Percentiles rank a stretch among this genome's conserved stretches.
Conservation (phyloP, 2,329 filamentous ascomycete species). For the Lomentospora prolificans region DNA sequence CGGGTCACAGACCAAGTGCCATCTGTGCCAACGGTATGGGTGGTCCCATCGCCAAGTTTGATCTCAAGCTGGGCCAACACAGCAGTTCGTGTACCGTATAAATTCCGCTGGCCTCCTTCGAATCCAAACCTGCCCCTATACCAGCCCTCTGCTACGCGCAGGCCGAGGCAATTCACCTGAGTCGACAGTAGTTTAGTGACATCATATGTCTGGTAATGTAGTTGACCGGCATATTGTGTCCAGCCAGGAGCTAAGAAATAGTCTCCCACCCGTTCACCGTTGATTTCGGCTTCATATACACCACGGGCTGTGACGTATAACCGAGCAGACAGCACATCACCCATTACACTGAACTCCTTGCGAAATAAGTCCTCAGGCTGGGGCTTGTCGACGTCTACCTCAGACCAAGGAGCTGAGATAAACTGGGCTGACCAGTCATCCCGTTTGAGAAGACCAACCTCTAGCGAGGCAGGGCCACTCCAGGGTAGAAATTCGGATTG, state of each 20-base stretch:
- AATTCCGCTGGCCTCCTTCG: conserved; percentile 19
- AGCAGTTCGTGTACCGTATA: conserved; percentile 28
- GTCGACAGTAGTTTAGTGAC: conserved; percentile 25
- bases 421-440: conserved; percentile 23
- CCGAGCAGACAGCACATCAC: conserved; percentile 19
- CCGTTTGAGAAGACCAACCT: conserved; percentile 22
- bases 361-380: conserved; percentile 24
- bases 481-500: conserved; percentile 15
- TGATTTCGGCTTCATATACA: conserved; percentile 36
- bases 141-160: conserved; percentile 40
- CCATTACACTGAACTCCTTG: conserved; percentile 21
- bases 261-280: conserved; percentile 30
- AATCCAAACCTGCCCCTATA: conserved; percentile 28
- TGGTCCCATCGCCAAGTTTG: conserved; percentile 6
- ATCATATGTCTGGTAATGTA: conserved; percentile 44
- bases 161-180: conserved; percentile 25
- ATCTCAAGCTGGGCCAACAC: conserved; percentile 29
- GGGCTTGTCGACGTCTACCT: conserved; percentile 15
- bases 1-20: conserved; percentile 21
- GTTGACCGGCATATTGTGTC: conserved; percentile 37
- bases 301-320: conserved; percentile 37
- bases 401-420: conserved; percentile 11
- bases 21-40: conserved; percentile 25
- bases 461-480: conserved; percentile 12
- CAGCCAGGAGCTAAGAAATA: conserved; percentile 40